Evolutionary conservation across 2,329 filamentous ascomycete species (phyloP).

Genomic region (Fusarium bactridioides): DNA sequence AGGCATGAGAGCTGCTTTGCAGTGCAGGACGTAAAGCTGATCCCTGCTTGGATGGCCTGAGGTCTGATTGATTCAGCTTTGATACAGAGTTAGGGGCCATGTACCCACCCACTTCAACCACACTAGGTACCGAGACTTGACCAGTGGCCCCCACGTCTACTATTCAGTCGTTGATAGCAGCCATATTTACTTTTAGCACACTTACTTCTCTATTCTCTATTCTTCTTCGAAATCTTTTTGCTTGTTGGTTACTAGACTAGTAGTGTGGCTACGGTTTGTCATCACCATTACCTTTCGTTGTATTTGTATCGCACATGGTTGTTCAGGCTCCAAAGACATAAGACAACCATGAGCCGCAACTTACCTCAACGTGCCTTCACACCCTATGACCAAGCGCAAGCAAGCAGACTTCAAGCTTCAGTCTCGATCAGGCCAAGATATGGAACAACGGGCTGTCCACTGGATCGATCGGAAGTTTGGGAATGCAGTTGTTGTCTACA

Average conservation of each 20-base stretch:
- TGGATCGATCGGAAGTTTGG: not conserved
- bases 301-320: not conserved
- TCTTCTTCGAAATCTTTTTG: not conserved
- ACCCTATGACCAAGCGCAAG: not conserved
- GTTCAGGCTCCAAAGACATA: not conserved
- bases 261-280: not conserved
- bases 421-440: not conserved
- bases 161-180: not conserved
- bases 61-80: conserved; percentile 10
- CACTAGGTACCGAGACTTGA: not conserved
- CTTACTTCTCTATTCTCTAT: not conserved
- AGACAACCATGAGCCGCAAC: not conserved
- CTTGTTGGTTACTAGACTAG: not conserved
- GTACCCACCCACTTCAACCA: conserved; percentile 12
- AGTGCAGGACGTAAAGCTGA: conserved; percentile 5
- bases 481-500: not conserved
- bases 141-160: conserved; percentile 6
- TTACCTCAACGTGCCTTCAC: not conserved
- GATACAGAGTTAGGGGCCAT: not conserved
- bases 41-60: conserved; percentile 28
- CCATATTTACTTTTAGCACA: not conserved
- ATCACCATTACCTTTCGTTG: not conserved
- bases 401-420: not conserved
- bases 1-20: not conserved
- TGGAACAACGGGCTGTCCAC: not conserved